Evolutionary conservation across 805 yeast species (phyloP).

Genomic region (Starmerella khaoyaiensis): DNA sequence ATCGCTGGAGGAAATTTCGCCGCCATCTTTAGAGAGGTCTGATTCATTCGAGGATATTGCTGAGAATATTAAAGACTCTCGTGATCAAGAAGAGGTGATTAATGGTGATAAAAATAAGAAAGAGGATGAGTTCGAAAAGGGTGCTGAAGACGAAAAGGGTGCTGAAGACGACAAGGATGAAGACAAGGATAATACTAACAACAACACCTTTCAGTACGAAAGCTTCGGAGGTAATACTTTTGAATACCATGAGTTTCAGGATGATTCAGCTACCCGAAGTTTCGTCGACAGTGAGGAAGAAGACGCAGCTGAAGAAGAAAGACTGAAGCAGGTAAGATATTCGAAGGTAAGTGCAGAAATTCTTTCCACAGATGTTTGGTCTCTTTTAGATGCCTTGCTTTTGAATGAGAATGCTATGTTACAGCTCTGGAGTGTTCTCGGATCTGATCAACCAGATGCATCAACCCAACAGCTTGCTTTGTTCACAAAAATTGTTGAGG

Average conservation of each 20-base stretch:
- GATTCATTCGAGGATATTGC: background rate
- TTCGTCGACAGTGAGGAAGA: slow-evolving; percentile 9
- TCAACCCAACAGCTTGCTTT: slow-evolving; percentile 66
- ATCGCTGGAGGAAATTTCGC: too few relatives aligned
- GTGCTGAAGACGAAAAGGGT: background rate
- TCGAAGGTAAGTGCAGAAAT: slow-evolving; percentile 79
- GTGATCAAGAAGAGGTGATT: background rate
- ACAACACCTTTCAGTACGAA: background rate
- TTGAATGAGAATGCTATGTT: slow-evolving; percentile 52
- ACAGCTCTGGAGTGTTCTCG: slow-evolving; percentile 69
- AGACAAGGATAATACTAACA: background rate
- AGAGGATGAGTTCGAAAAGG: background rate
- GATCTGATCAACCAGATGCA: slow-evolving; percentile 31
- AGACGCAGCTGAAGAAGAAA: slow-evolving; percentile 19
- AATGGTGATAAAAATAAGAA: background rate
- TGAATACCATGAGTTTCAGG: slow-evolving; percentile 14
- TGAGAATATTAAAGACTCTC: background rate
- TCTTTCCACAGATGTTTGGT: slow-evolving; percentile 85
- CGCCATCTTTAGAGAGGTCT: too few relatives aligned
- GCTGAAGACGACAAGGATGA: background rate
- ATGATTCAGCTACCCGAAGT: background rate
- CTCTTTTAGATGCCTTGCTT: slow-evolving; percentile 79
- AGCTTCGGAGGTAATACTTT: slow-evolving; percentile 5
- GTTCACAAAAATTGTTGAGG: slow-evolving; percentile 85
- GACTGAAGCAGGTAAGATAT: slow-evolving; percentile 16